A percentile compares a stretch with the other conserved stretches of the same genome.
phyloP scores from a whole-genome alignment of 2,329 filamentous ascomycete genomes.

The Arthrobotrys megalospora region DNA sequence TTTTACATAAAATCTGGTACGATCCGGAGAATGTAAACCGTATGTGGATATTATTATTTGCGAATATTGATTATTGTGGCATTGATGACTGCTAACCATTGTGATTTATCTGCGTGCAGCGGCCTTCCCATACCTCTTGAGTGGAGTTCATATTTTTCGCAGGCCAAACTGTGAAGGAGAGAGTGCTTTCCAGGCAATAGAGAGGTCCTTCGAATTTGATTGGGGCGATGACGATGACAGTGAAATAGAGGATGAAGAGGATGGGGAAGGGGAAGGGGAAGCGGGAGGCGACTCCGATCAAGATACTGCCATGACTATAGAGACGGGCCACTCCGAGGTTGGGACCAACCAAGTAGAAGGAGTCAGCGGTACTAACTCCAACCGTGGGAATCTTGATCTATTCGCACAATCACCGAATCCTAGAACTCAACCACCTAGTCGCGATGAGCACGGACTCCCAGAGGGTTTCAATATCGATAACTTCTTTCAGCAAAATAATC shows the following conservation, averaged over 20 bases:
- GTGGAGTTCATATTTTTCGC: conserved; percentile 2
- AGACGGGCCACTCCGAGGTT: neutral
- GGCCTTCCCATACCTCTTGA: conserved; percentile 29
- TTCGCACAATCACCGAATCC: conserved; percentile 1
- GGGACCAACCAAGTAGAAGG: neutral
- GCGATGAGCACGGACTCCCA: neutral
- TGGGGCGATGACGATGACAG: conserved; percentile 3
- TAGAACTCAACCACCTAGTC: conserved; percentile 15
- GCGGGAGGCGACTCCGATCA: neutral
- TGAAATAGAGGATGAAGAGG: neutral
- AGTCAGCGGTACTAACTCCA: neutral
- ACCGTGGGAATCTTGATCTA: conserved; percentile 2
- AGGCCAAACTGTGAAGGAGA: conserved; percentile 3
- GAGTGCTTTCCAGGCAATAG: conserved; percentile 5
- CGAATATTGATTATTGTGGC: too few relatives aligned
- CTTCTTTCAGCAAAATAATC: conserved; percentile 1
- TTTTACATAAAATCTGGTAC: conserved; percentile 15
- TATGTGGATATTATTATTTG: conserved; percentile 16
- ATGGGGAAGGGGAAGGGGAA: neutral
- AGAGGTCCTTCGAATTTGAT: conserved; percentile 3
- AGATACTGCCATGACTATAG: neutral
- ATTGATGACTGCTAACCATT: neutral
- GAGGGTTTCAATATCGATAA: neutral
- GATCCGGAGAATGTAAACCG: conserved; percentile 32
- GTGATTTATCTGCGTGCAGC: neutral